These are phyloP conservation scores for Globisporangium polare DNA, from an alignment of 352 stramenopile genomes.

Conservation along the genomic window DNA sequence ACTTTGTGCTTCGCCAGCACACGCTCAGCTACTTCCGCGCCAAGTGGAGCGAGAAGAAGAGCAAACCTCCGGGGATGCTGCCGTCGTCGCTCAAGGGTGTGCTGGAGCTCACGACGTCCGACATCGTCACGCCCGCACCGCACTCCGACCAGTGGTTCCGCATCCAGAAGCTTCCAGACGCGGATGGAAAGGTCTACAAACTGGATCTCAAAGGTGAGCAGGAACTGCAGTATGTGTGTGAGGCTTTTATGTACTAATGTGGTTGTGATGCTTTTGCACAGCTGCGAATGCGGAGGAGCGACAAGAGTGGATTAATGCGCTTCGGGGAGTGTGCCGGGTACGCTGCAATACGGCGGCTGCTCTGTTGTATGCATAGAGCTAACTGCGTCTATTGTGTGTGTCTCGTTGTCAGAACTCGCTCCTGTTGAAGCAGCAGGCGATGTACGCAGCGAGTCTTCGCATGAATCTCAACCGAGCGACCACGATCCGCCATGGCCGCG, in stretches of 20 bases:
- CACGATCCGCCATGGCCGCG: conserved; percentile 26
- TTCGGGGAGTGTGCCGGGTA: conserved; percentile 49
- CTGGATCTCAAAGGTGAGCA: conserved; percentile 58
- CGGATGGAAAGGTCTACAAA: conserved; percentile 56
- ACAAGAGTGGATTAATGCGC: conserved; percentile 57
- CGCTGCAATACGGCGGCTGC: background rate
- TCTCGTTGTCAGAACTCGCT: conserved; percentile 11
- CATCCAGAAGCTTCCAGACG: conserved; percentile 45
- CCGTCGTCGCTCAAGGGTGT: conserved; percentile 36
- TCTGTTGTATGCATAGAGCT: background rate
- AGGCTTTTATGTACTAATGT: background rate
- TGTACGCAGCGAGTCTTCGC: conserved; percentile 15
- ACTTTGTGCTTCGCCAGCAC: conserved; percentile 39
- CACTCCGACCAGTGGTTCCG: conserved; percentile 60
- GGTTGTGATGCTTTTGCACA: conserved; percentile 14
- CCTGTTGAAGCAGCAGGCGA: conserved; percentile 19
- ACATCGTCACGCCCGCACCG: conserved; percentile 44
- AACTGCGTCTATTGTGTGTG: background rate
- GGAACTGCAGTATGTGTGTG: background rate
- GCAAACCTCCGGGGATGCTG: conserved; percentile 13
- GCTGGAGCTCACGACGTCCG: conserved; percentile 36
- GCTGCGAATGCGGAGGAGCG: conserved; percentile 39
- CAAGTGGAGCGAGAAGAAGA: conserved; percentile 23
- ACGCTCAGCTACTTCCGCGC: conserved; percentile 44
- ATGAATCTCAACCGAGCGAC: conserved; percentile 17